phyloP scores from a whole-genome alignment of 2,329 filamentous ascomycete species.

The Aspergillus thermomutatus region DNA sequence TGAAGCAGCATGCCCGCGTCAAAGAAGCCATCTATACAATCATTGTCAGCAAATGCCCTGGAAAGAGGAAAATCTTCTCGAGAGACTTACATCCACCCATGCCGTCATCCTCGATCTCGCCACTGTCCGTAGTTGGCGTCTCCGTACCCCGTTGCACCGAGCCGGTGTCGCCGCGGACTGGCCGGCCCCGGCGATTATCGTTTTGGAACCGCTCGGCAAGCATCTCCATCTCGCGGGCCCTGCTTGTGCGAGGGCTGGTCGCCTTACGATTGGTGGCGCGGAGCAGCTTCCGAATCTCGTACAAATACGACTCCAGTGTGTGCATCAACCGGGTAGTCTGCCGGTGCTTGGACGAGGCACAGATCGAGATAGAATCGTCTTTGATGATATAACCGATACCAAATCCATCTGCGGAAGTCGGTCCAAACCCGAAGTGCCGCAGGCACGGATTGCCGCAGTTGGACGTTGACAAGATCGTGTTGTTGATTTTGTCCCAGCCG shows the following conservation, averaged over 20 bases:
- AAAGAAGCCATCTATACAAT: constrained; percentile 80
- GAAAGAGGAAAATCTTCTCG: constrained; percentile 8
- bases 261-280: constrained; percentile 62
- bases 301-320: constrained; percentile 81
- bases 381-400: constrained; percentile 99
- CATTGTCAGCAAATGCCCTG: constrained; percentile 11
- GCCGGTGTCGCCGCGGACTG: constrained; percentile 58
- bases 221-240: constrained; percentile 60
- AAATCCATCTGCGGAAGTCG: constrained; percentile 89
- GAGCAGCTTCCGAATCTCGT: constrained; percentile 84
- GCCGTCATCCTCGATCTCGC: constrained; percentile 75
- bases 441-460: constrained; percentile 97
- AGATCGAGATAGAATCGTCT: constrained; percentile 84
- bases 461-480: constrained; percentile 90
- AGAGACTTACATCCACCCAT: constrained; percentile 81
- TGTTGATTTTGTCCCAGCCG: constrained; percentile 95
- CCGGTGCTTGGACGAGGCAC: constrained; percentile 86
- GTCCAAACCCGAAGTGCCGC: constrained; percentile 94
- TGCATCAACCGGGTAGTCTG: constrained; percentile 90
- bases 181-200: constrained; percentile 65
- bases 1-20: constrained; percentile 93
- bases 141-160: constrained; percentile 49
- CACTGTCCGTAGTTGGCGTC: constrained; percentile 66
- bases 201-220: constrained; percentile 38
- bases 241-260: constrained; percentile 51